A percentile compares a stretch with the other conserved stretches of the same genome.
Conservation (phyloP, 2,329 filamentous ascomycete species). For the Fusarium nelsonii region DNA sequence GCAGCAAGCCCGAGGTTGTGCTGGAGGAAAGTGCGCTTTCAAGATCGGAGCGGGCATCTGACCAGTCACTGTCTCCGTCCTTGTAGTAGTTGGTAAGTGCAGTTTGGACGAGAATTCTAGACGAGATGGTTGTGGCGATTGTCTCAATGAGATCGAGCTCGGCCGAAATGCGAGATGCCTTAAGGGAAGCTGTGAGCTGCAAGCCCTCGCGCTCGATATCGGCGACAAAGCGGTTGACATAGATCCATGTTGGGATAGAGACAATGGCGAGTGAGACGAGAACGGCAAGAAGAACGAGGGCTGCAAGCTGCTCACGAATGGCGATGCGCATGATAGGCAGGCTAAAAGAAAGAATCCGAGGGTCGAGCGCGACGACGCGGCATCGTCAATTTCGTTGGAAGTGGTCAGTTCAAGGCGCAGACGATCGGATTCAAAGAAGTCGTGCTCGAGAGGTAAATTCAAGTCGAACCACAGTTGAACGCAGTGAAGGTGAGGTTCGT, state of each 20-base stretch:
- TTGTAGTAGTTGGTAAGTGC: constrained; percentile 66
- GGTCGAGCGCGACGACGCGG: constrained; percentile 43
- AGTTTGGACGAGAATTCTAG: constrained; percentile 70
- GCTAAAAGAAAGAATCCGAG: constrained; percentile 39
- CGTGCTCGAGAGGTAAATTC: constrained; percentile 12
- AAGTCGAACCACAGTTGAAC: neutral
- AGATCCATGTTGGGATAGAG: constrained; percentile 79
- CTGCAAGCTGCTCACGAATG: constrained; percentile 87
- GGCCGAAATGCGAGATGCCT: constrained; percentile 83
- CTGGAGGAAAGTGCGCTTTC: constrained; percentile 75
- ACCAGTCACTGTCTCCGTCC: constrained; percentile 69
- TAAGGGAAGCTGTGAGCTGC: constrained; percentile 84
- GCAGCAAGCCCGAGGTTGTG: constrained; percentile 70
- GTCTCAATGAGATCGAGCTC: constrained; percentile 84
- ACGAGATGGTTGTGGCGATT: constrained; percentile 77
- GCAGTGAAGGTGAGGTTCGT: constrained; percentile 9
- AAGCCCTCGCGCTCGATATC: constrained; percentile 71
- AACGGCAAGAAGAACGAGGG: constrained; percentile 81
- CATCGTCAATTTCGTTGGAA: constrained; percentile 44
- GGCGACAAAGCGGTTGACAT: constrained; percentile 66
- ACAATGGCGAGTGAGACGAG: constrained; percentile 82
- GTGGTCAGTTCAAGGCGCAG: constrained; percentile 16
- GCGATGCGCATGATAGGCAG: constrained; percentile 78
- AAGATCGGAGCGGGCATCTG: constrained; percentile 71
- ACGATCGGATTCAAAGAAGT: constrained; percentile 10